Percentiles rank a stretch among this genome's conserved stretches.
phyloP scores from a whole-genome alignment of 1,139 yeast genomes.

The Yamadazyma siamensis region DNA sequence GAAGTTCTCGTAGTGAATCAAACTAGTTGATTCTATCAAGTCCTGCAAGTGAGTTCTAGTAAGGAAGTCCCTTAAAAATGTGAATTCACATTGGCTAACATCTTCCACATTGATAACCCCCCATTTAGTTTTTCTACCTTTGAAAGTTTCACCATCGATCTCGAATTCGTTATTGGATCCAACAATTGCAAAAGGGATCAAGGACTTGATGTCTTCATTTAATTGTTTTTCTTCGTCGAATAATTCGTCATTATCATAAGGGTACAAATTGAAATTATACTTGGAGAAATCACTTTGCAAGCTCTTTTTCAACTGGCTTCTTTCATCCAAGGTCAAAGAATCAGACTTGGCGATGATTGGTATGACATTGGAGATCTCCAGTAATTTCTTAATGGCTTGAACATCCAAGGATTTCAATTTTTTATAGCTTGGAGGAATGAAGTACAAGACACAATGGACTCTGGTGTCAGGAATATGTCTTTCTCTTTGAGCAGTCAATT shows the following conservation, averaged over 20 bases:
- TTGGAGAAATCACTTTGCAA: conserved; percentile 75
- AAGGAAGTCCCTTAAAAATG: conserved; percentile 86
- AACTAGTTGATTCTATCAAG: conserved; percentile 87
- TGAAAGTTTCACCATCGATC: conserved; percentile 71
- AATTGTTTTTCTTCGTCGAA: conserved; percentile 79
- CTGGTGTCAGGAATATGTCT: conserved; percentile 81
- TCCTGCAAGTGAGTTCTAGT: conserved; percentile 96
- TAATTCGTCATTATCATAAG: conserved; percentile 74
- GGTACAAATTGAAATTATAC: conserved; percentile 78
- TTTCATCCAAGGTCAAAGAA: conserved; percentile 81
- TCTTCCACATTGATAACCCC: conserved; percentile 91
- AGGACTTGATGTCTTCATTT: conserved; percentile 71
- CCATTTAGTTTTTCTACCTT: conserved; percentile 94
- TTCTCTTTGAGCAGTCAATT: conserved; percentile 94
- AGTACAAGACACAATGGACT: conserved; percentile 90
- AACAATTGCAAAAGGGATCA: conserved; percentile 90
- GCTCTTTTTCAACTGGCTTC: conserved; percentile 68
- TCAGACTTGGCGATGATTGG: conserved; percentile 96
- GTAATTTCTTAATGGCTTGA: conserved; percentile 75
- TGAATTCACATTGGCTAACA: conserved; percentile 92
- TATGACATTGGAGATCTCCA: conserved; percentile 90
- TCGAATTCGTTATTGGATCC: conserved; percentile 84
- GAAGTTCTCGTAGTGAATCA: conserved; percentile 87
- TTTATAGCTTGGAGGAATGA: conserved; percentile 81
- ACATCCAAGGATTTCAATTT: conserved; percentile 82